Percentiles rank a stretch among this genome's conserved stretches.
Evolutionary conservation across 805 yeast species (phyloP).

Genomic region (Cephaloascus albidus): DNA sequence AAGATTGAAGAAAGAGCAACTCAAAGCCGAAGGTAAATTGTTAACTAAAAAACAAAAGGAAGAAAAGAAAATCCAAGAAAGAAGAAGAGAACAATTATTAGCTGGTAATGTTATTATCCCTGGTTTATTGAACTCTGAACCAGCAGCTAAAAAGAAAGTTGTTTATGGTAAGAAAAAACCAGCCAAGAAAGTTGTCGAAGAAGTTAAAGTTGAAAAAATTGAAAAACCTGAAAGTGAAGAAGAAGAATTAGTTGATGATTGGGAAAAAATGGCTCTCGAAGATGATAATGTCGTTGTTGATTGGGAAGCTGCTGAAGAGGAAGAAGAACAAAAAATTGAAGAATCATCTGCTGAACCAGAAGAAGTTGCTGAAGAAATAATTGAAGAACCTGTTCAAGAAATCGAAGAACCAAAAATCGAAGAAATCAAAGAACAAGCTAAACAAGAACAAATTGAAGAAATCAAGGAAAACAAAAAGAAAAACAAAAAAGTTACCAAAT

Average conservation of each 20-base stretch:
- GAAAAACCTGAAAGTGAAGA: conserved; percentile 24
- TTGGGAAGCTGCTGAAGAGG: conserved; percentile 40
- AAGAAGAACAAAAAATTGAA: conserved; percentile 15
- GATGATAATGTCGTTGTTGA: conserved; percentile 45
- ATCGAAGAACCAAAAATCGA: conserved; percentile 18
- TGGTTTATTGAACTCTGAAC: conserved; percentile 40
- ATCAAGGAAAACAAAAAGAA: neutral
- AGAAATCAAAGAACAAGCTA: conserved; percentile 16
- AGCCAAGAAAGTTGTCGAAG: conserved; percentile 10
- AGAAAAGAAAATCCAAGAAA: conserved; percentile 76
- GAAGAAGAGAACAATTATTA: conserved; percentile 79
- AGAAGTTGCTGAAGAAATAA: conserved; percentile 18
- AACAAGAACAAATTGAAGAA: conserved; percentile 13
- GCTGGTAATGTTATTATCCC: conserved; percentile 67
- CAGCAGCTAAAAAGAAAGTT: conserved; percentile 37
- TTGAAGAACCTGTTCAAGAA: conserved; percentile 15
- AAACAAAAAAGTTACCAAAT: conserved; percentile 2
- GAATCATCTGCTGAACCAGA: conserved; percentile 11
- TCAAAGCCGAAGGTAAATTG: conserved; percentile 92
- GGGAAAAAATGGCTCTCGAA: conserved; percentile 67
- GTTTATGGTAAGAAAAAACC: conserved; percentile 69
- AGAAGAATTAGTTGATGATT: conserved; percentile 67
- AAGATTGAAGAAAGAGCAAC: conserved; percentile 76
- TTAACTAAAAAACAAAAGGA: conserved; percentile 93
- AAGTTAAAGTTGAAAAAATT: conserved; percentile 12